Base-by-base conservation (phyloP, 2,329 filamentous ascomycete genomes). In the Aspergillus costaricaensis region DNA sequence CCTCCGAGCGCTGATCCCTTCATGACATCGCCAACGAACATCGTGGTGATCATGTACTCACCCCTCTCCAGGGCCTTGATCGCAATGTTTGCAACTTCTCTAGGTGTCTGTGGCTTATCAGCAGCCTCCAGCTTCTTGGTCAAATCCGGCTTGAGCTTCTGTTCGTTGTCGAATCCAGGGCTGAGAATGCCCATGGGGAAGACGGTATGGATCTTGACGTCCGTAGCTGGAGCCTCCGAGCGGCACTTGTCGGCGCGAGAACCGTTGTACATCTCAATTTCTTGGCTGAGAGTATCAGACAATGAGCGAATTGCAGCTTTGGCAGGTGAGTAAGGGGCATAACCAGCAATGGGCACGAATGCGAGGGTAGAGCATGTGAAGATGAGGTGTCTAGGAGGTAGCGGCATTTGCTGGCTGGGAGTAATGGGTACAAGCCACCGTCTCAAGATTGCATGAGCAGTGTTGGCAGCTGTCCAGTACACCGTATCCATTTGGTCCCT, bases 401-500 rank as follows among this genome's bases (percentile, higher is more conserved):
- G 64, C 64, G 75, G 66, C 65, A 67, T 65, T 62, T 73, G 75
- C 52, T 61, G 66, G 50, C 70, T 71, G 1, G 70, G 68, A 9
- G 65, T 38, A 50, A 73, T 58, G 6, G 78, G 72, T 14, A 74
- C 76, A 48, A 92, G 85, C 94, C 94, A 97, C 62, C 85, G 83
- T 55, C 84, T 85, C 62, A 97, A 79, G 17, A 90, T 86, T 19
- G 91, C 88, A 73, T 96, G 92, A 39, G 92, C 89, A 78, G 96
- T 91, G 74, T 96, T 95, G 43, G 89, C 89, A 30, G 88, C 87
- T 52, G 91, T 91, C 84, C 89, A 96, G 80, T 91, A 98, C 78
- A 97, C 94, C 67, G 94, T 85, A 72, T 96, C 91, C 91, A 96
- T 96, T 75, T 96, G 91, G 65, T 83, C 81, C 44, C 89, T 85